Conservation (phyloP, 208 protist species). For the Chromosphaera perkinsii region DNA sequence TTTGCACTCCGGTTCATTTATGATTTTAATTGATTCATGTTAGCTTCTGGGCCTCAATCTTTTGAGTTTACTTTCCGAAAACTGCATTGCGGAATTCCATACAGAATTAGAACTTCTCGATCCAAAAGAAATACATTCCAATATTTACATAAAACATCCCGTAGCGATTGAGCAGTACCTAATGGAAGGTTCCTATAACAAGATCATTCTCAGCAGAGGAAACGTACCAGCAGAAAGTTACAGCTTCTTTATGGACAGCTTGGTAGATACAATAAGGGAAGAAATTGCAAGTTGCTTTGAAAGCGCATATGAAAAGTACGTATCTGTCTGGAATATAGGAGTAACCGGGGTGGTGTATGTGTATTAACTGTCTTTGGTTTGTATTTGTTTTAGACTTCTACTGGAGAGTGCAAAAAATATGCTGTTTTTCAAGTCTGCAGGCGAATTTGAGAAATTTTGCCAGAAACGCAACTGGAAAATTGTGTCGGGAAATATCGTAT, state of each 20-base stretch:
- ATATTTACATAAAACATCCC: slow-evolving; percentile 18
- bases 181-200: slow-evolving; percentile 39
- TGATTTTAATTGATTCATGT: too few relatives aligned
- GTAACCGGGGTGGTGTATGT: too few relatives aligned
- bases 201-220: slow-evolving; percentile 6
- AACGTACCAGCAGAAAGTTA: slow-evolving; percentile 2
- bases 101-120: slow-evolving; percentile 20
- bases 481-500: not conserved
- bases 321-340: not conserved
- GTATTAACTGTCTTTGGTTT: slow-evolving; percentile 13
- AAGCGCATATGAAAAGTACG: not conserved
- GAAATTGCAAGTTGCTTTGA: slow-evolving; percentile 19
- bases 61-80: slow-evolving; percentile 17
- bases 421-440: not conserved
- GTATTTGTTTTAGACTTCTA: not conserved
- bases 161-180: slow-evolving; percentile 29
- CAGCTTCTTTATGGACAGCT: slow-evolving; percentile 12
- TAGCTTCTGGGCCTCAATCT: slow-evolving; percentile 29
- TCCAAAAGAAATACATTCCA: not conserved
- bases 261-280: slow-evolving; percentile 22
- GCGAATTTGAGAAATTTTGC: not conserved
- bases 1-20: too few relatives aligned
- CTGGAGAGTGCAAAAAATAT: slow-evolving; percentile 5
- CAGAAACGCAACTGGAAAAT: slow-evolving; percentile 1
- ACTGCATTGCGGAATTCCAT: slow-evolving; percentile 26